Conservation (phyloP, 352 stramenopile genomes). For the Thalassiosira mediterranea region DNA sequence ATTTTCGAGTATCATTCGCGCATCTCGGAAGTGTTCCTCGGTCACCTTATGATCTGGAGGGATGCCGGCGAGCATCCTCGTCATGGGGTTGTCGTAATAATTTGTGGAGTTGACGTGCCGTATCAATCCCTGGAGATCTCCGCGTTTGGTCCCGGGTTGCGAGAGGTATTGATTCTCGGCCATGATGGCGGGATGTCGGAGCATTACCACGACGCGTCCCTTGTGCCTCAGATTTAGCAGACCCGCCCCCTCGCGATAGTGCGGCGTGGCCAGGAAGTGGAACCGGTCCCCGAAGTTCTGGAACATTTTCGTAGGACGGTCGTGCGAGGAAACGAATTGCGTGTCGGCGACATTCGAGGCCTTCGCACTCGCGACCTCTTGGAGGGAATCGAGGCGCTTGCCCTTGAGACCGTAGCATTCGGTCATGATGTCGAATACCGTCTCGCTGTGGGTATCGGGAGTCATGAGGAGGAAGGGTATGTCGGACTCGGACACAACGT, state of each 20-base stretch:
- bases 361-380: slow-evolving; percentile 14
- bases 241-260: slow-evolving; percentile 39
- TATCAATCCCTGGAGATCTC: slow-evolving; percentile 34
- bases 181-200: slow-evolving; percentile 33
- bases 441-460: slow-evolving; percentile 23
- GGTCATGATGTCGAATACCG: slow-evolving; percentile 41
- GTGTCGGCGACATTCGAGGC: slow-evolving; percentile 13
- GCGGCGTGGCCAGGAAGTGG: slow-evolving; percentile 41
- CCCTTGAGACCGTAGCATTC: slow-evolving; percentile 38
- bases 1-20: slow-evolving; percentile 45
- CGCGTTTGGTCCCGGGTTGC: slow-evolving; percentile 1
- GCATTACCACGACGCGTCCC: slow-evolving; percentile 38
- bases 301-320: slow-evolving; percentile 12
- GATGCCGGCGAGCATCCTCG: slow-evolving; percentile 39
- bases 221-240: slow-evolving; percentile 36
- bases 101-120: slow-evolving; percentile 19
- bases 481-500: slow-evolving; percentile 27
- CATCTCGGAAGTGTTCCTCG: slow-evolving; percentile 41
- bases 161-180: slow-evolving; percentile 38
- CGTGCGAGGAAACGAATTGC: slow-evolving; percentile 31
- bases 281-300: slow-evolving; percentile 9
- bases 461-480: slow-evolving; percentile 38
- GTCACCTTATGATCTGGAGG: slow-evolving; percentile 16
- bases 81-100: slow-evolving; percentile 54
- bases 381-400: slow-evolving; percentile 1